Evolutionary conservation across 768 basidiomycete species (phyloP), one percentile per base, ranked within the genome.

Genomic region (Lentinula sp.): DNA sequence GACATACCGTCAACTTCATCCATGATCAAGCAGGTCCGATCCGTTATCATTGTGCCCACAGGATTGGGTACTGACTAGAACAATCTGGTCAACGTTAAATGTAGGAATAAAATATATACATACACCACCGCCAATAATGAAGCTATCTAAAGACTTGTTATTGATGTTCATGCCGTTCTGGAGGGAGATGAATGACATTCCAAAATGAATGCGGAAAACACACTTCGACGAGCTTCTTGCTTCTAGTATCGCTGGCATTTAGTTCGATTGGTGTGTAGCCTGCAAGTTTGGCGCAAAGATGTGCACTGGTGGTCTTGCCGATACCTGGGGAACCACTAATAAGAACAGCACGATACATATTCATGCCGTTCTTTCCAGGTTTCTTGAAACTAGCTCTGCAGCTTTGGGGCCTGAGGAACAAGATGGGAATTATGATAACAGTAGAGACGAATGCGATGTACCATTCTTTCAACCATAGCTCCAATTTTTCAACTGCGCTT

Each of bases 1-100:
- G 94, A 96, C 95, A 98, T 99, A 1, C 97, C 97, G 65, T 99
- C 97, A 2, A 98, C 96, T 71, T 99, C 97, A 68, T 99, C 97
- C 96, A 99, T 98, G 70, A 99, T 98, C 49, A 99, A 77, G 65
- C 94, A 93, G 0, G 90, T 84, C 70, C 80, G 85, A 66, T 90
- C 84, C 0, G 90, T 94, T 64, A 98, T 86, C 15, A 77, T 69
- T 2, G 95, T 78, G 2, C 90, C 95, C 1, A 84, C 75, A 1
- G 85, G 82, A 63, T 90, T 92, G 8, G 83, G 85, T 16, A 33
- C 28, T 20, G 73, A 73, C 86, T 83, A 32, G 39, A 20, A 37
- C 59, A 33, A 6, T 56, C 41, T 20, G 50, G 61, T 61, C 15
- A 18, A 36, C 23, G 46, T 23, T 20, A 28, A 35, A 28, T 32